These are phyloP conservation scores for Tubosaeta brunneosetosa DNA, from an alignment of 768 basidiomycete species.

Conservation along the genomic window DNA sequence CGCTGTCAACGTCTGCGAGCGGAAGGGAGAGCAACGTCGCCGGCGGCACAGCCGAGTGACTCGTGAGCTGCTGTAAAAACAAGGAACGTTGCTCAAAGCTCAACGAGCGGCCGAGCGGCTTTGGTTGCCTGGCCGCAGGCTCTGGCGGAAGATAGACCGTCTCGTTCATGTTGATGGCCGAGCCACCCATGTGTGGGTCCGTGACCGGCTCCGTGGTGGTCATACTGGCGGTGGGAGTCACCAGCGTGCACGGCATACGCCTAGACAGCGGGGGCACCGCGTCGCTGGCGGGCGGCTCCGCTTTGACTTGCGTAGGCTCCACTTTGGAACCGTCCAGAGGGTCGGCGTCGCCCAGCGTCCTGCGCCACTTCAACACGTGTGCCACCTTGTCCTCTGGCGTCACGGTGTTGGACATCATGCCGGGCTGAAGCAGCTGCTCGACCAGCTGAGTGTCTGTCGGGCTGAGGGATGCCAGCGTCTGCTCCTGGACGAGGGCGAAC, in stretches of 20 bases:
- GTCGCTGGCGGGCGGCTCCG: not conserved
- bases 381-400: constrained; percentile 26
- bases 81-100: constrained; percentile 47
- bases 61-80: constrained; percentile 44
- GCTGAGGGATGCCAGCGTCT: constrained; percentile 49
- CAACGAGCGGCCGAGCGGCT: constrained; percentile 44
- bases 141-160: constrained; percentile 24
- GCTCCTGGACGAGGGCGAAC: constrained; percentile 30
- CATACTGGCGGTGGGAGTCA: constrained; percentile 42
- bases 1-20: constrained; percentile 38
- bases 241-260: constrained; percentile 55
- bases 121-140: constrained; percentile 10
- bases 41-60: constrained; percentile 31
- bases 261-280: constrained; percentile 22
- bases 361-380: constrained; percentile 26
- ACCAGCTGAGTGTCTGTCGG: constrained; percentile 44
- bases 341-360: constrained; percentile 31
- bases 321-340: constrained; percentile 31
- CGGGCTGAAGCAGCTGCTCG: constrained; percentile 42
- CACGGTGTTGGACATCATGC: constrained; percentile 29
- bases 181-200: constrained; percentile 29
- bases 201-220: constrained; percentile 26
- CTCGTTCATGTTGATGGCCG: constrained; percentile 21
- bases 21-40: constrained; percentile 50
- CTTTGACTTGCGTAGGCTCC: constrained; percentile 22